Base-by-base conservation (phyloP, 2,329 filamentous ascomycete genomes). In the Penicillium polonicum region DNA sequence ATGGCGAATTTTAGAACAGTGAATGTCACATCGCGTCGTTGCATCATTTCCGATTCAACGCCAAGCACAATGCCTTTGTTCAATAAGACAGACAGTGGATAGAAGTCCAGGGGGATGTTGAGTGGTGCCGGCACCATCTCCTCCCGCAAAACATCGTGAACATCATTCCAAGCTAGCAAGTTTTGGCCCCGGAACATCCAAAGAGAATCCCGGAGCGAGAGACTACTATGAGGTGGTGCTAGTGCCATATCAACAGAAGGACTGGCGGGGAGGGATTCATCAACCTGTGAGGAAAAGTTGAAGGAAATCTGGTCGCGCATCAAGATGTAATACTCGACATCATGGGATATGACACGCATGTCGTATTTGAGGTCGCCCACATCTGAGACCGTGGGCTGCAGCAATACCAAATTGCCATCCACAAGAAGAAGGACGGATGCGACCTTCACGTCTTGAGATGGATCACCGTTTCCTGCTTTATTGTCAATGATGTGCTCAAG, bases 381-480 rank as follows among this genome's bases (percentile, higher is more conserved):
- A 48, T 90, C 89, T 51, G 90, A 92, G 5, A 91, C 80, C 0
- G 91, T 92, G 1, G 94, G 93, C 63, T 95, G 91, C 48, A 99
- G 82, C 38, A 97, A 79, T 12, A 97, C 94, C 21, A 99, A 84
- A 73, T 99, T 99, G 31, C 93, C 94, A 70, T 99, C 94, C 2
- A 99, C 92, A n/a, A 99, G 82, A 69, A 99, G 96, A 15, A 99
- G 79, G 13, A 99, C 92, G 0, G 92, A 96, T 8, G 94, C 94
- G 54, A 93, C 89, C 13, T 91, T 88, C 9, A 99, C 94, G 72
- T 99, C 94, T 72, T 96, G 91, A 0, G 94, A 95, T 12, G 94
- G 94, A 71, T 99, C 94, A 15, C 94, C 94, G 64, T 96, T 90
- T 36, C 84, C 85, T 82, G 53, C 15, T 57, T 3, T 27, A 7